Conservation (phyloP, 1,139 yeast species). For the Eremothecium sinecaudum region DNA sequence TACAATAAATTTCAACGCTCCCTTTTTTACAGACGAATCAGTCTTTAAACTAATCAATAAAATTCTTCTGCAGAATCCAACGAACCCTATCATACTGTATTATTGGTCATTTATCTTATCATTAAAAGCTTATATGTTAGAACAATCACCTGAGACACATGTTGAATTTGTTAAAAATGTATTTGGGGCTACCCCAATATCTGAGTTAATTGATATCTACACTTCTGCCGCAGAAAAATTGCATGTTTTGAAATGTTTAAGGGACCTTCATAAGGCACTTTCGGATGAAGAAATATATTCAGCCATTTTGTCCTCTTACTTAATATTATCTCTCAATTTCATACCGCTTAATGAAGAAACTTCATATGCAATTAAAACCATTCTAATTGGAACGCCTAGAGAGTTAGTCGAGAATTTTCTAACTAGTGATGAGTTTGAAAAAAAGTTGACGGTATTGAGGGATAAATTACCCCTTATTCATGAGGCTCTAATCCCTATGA, state of each 20-base stretch:
- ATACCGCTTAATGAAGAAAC: conserved; percentile 49
- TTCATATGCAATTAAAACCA: conserved; percentile 42
- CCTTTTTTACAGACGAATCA: conserved; percentile 39
- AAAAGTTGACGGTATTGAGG: conserved; percentile 49
- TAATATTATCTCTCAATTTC: conserved; percentile 55
- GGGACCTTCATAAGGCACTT: conserved; percentile 36
- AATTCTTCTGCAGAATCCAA: conserved; percentile 30
- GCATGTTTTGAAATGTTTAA: conserved; percentile 41
- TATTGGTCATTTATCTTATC: conserved; percentile 65
- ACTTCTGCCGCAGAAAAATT: conserved; percentile 40
- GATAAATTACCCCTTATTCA: conserved; percentile 57
- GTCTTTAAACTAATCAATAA: conserved; percentile 37
- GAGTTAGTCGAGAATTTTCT: conserved; percentile 51
- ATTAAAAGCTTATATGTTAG: conserved; percentile 43
- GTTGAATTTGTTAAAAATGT: conserved; percentile 24
- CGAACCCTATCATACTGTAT: conserved; percentile 47
- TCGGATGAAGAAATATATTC: conserved; percentile 45
- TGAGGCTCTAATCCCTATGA: conserved; percentile 50
- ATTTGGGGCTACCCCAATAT: conserved; percentile 18
- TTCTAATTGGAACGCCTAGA: conserved; percentile 48
- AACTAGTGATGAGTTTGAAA: conserved; percentile 43
- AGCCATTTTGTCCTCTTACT: conserved; percentile 50
- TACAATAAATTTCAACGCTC: conserved; percentile 31
- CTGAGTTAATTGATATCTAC: conserved; percentile 23
- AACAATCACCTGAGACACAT: conserved; percentile 32